A percentile compares a stretch with the other conserved stretches of the same genome.
These are phyloP conservation scores for Neofusicoccum sp. DNA, from an alignment of 2,329 filamentous ascomycete species.

Conservation along the genomic window DNA sequence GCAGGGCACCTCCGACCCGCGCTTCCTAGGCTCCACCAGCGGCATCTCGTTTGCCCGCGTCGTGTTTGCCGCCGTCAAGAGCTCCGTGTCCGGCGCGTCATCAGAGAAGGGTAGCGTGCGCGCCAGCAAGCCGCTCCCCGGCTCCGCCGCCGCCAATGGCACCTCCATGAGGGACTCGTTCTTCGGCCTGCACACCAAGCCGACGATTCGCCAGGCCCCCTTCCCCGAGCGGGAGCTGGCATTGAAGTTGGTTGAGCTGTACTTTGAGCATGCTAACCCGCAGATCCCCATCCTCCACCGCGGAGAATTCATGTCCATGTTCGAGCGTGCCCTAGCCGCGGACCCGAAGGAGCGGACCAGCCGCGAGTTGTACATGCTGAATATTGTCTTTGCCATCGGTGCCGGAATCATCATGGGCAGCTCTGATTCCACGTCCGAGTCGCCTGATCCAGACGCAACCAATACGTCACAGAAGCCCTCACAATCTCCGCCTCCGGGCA, in stretches of 20 bases:
- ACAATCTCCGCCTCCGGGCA: conserved; percentile 37
- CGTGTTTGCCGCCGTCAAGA: conserved; percentile 91
- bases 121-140: conserved; percentile 58
- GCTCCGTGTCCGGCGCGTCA: conserved; percentile 58
- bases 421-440: conserved; percentile 38
- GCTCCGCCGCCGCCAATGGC: conserved; percentile 56
- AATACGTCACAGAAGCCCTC: conserved; percentile 29
- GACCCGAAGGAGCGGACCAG: conserved; percentile 69
- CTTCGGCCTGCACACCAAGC: conserved; percentile 92
- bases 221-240: conserved; percentile 82
- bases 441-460: conserved; percentile 22
- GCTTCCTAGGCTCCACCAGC: conserved; percentile 81
- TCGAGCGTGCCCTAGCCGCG: conserved; percentile 77
- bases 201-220: conserved; percentile 79
- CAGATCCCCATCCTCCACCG: conserved; percentile 93
- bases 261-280: conserved; percentile 95
- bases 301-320: conserved; percentile 84
- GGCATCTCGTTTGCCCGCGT: conserved; percentile 94
- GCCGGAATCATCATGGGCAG: conserved; percentile 82
- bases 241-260: conserved; percentile 72
- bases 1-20: conserved; percentile 74
- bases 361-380: conserved; percentile 87
- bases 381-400: conserved; percentile 97
- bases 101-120: conserved; percentile 67
- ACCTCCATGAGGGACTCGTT: conserved; percentile 94